A percentile compares a stretch with the other conserved stretches of the same genome.
Evolutionary conservation across 1,284 basidiomycete species (phyloP).

Genomic region (Chalciporus sp.): DNA sequence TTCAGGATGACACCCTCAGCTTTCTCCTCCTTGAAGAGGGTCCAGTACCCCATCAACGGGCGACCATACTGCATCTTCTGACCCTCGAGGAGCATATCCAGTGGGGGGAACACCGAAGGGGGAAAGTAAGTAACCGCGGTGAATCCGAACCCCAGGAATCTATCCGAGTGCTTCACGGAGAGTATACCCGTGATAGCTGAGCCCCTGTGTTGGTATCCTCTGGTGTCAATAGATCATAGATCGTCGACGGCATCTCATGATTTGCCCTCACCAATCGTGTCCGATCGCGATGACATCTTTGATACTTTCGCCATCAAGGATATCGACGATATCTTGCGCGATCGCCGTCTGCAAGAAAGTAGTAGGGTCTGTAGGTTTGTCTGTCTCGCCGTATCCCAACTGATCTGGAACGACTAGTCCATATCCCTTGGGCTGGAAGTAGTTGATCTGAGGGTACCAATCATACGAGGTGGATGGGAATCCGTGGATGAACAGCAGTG

Average conservation of each 20-base stretch:
- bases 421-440: constrained; percentile 47
- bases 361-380: constrained; percentile 41
- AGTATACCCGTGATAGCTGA: constrained; percentile 33
- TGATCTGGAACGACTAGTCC: constrained; percentile 52
- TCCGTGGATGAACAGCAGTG: constrained; percentile 48
- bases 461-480: constrained; percentile 47
- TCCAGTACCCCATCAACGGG: constrained; percentile 44
- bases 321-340: constrained; percentile 43
- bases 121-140: constrained; percentile 35
- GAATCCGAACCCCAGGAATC: constrained; percentile 36
- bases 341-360: constrained; percentile 43
- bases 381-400: constrained; percentile 51
- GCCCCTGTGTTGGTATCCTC: constrained; percentile 33
- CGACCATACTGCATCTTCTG: constrained; percentile 32
- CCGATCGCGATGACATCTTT: constrained; percentile 41
- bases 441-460: constrained; percentile 47
- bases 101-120: constrained; percentile 30
- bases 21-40: constrained; percentile 34
- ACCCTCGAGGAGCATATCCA: constrained; percentile 26
- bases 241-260: too few species aligned
- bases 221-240: background rate
- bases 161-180: constrained; percentile 34
- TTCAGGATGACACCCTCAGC: constrained; percentile 33
- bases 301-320: constrained; percentile 42
- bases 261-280: constrained; percentile 44